Evolutionary conservation across 257 asterid species (phyloP).

Genomic region (Capsicum chinense): DNA sequence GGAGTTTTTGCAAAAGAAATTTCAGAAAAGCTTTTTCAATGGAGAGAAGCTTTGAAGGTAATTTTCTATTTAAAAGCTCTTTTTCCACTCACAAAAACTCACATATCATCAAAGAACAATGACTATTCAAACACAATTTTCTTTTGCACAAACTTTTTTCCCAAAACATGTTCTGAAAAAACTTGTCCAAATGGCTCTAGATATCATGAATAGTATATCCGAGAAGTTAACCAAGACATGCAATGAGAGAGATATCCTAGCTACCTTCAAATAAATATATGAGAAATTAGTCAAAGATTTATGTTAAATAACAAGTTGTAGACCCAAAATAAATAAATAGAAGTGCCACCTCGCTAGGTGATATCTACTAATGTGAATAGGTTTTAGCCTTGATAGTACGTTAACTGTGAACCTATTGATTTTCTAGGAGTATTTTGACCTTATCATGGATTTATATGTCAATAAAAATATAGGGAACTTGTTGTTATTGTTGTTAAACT

Average conservation of each 20-base stretch:
- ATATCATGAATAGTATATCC: background rate
- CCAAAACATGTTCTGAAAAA: background rate
- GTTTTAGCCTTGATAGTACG: background rate
- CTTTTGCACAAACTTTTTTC: background rate
- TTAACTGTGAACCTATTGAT: background rate
- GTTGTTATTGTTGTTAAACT: background rate
- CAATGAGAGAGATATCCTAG: background rate
- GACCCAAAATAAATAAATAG: background rate
- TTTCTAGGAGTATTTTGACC: background rate
- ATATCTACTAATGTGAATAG: background rate
- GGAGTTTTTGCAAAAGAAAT: background rate
- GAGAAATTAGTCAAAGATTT: background rate
- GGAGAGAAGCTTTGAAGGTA: background rate
- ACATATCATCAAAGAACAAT: background rate
- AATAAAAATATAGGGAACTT: background rate
- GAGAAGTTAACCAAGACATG: slow-evolving; percentile 18
- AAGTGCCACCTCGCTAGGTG: background rate
- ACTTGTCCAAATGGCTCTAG: slow-evolving; percentile 20
- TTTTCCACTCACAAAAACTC: slow-evolving; percentile 7
- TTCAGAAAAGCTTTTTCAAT: background rate
- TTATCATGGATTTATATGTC: background rate
- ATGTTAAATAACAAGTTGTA: background rate
- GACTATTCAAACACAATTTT: background rate
- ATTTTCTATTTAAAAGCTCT: slow-evolving; percentile 7
- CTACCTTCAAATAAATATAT: background rate